Base-by-base conservation (phyloP, 2,329 filamentous ascomycete genomes). In the Sphaerulina musiva region DNA sequence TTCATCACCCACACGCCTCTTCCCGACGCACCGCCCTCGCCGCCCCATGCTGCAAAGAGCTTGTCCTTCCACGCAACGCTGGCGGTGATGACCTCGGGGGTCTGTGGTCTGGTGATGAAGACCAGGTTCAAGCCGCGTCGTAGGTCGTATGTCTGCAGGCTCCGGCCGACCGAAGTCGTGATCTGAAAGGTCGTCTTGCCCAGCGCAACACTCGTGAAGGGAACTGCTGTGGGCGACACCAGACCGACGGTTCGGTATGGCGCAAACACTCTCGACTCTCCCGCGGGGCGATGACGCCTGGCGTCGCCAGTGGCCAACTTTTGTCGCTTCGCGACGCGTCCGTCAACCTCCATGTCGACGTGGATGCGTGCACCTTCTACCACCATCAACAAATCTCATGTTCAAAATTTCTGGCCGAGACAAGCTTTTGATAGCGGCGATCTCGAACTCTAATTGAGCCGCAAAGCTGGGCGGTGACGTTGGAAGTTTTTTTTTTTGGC, bases 101-200 rank as follows among this genome's bases (percentile, higher is more conserved):
- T 96, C 70, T 95, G 87, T 1, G 95, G 93, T 48, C 90, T 81
- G 17, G 89, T 96, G 57, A 98, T 81, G 72, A 98, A 98, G 66
- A 97, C 83, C 47, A 98, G 82, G 65, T 95, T 92, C 57, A 98
- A 80, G 45, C 92, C 92, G 64, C 85, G 83, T 70, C 87, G 89
- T 58, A 98, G 76, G 69, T 98, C 93, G 75, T 98, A 98, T 0
- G 93, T 98, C 73, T 98, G 93, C 45, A 98, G 80, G 55, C 86
- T 89, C 65, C 85, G 82, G 59, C 92, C 93, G 58, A 95, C 87
- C 0, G 89, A 97, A 31, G 93, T 98, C 34, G 93, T 97, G 71
- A 98, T 89, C 70, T 98, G 93, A 69, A 95, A 98, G 3, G 90
- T 95, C 0, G 89, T 92, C 73, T 95, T 95, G 54, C 93, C 93